phyloP scores from a whole-genome alignment of 768 basidiomycete genomes.

The Solioccasus polychromus region DNA sequence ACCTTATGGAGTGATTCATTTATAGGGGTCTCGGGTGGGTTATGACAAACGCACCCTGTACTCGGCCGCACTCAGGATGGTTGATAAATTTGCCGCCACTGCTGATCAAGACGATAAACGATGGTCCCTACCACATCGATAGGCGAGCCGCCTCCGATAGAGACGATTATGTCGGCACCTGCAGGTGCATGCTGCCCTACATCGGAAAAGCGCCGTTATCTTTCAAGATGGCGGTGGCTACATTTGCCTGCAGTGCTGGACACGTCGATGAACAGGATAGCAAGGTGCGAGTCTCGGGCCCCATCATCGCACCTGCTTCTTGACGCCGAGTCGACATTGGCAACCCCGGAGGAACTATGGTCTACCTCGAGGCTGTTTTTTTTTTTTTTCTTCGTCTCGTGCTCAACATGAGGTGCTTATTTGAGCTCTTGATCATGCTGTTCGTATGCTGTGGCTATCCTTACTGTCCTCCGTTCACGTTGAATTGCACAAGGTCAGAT shows the following conservation, averaged over 20 bases:
- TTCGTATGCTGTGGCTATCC: slow-evolving; percentile 44
- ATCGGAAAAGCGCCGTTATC: slow-evolving; percentile 60
- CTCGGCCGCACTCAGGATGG: slow-evolving; percentile 74
- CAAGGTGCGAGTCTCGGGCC: slow-evolving; percentile 55
- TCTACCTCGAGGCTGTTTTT: slow-evolving; percentile 25
- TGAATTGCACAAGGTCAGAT: slow-evolving; percentile 45
- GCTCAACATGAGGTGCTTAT: slow-evolving; percentile 28
- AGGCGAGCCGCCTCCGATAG: slow-evolving; percentile 79
- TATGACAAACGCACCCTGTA: slow-evolving; percentile 49
- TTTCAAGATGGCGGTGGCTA: slow-evolving; percentile 61
- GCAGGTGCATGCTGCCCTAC: slow-evolving; percentile 71
- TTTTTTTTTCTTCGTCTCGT: slow-evolving; percentile 3
- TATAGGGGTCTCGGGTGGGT: too few relatives aligned
- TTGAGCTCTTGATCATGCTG: slow-evolving; percentile 75
- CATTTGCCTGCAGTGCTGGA: too few relatives aligned
- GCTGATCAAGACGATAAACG: slow-evolving; percentile 57
- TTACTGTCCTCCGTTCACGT: neutral
- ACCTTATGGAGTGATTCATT: too few relatives aligned
- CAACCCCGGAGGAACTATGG: slow-evolving; percentile 77
- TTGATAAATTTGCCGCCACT: slow-evolving; percentile 50
- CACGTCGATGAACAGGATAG: slow-evolving; percentile 67
- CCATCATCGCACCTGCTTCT: slow-evolving; percentile 66
- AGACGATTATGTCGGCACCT: slow-evolving; percentile 65
- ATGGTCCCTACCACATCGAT: slow-evolving; percentile 77
- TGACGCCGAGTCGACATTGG: slow-evolving; percentile 70